Evolutionary conservation across 2,329 filamentous ascomycete species (phyloP), one percentile per base, ranked within the genome.

Genomic region (Elsinoe arachidis): DNA sequence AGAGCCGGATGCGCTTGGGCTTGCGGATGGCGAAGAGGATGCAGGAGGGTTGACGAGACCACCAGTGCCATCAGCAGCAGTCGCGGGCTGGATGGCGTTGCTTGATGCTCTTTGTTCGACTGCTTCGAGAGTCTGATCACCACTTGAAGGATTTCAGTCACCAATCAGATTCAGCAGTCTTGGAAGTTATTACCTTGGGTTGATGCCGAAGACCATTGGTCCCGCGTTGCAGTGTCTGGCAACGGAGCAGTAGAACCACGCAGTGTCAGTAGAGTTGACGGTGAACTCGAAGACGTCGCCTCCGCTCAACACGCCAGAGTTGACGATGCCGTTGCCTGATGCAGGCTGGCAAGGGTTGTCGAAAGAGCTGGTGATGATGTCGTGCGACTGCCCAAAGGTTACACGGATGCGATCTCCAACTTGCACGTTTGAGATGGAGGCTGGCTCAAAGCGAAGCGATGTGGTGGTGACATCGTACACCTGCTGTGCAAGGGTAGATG

Each of bases 171-270:
- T 11, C 26, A 26, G 26, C 12, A 17, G 15, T 19, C 35, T 19
- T 12, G 46, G 19, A 34, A 34, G 11, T 33, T 34, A 26, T 34
- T 51, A 51, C 46, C 10, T 51, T 15, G 46, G 46, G 14, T 51
- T 51, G n/a, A 51, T 51, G n/a, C 46, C 46, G 12, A 51, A 34
- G 14, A 51, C 46, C 23, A 51, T 35, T 12, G 26, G 26, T 51
- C 46, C 46, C 11, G 34, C 46, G 21, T 37, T 51, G 15, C 26
- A 51, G 46, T 51, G 46, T 6, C 46, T 51, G 17, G 23, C 46
- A 5, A 51, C 46, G 11, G 46, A 51, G 21, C 46, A 51, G 46
- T 51, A 51, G 30, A 34, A 51, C 46, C 46, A 35, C 10, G 44
- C 14, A 19, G 44, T 19, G 12, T 21, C 44, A 12, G 23, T 51